These are phyloP conservation scores for Blastobotrys chiropterorum DNA, from an alignment of 805 yeast species.

Conservation along the genomic window DNA sequence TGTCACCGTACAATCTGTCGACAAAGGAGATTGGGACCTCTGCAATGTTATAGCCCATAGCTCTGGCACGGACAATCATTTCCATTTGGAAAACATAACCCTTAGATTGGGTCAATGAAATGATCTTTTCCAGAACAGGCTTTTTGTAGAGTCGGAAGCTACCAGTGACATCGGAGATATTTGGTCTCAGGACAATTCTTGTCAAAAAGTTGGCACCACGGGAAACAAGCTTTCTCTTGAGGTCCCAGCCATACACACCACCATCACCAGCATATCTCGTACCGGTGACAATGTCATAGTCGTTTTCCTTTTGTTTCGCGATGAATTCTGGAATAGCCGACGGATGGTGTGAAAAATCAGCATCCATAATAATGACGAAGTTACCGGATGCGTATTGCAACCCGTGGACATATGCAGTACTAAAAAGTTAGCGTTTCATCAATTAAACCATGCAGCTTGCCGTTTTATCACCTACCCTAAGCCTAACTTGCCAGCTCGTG, in stretches of 20 bases:
- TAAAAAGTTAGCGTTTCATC: too few species aligned
- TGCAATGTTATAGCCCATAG: slow-evolving; percentile 65
- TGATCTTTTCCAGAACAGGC: slow-evolving; percentile 58
- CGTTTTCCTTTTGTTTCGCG: slow-evolving; percentile 44
- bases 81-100: slow-evolving; percentile 87
- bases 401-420: slow-evolving; percentile 74
- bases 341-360: slow-evolving; percentile 78
- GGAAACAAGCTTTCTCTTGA: slow-evolving; percentile 68
- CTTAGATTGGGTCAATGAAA: slow-evolving; percentile 61
- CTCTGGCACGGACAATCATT: slow-evolving; percentile 77
- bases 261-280: slow-evolving; percentile 78
- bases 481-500: slow-evolving; percentile 74
- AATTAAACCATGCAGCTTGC: too few species aligned
- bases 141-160: slow-evolving; percentile 71
- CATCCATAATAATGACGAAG: slow-evolving; percentile 76
- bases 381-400: slow-evolving; percentile 64
- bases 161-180: slow-evolving; percentile 70
- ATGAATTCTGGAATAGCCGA: slow-evolving; percentile 73
- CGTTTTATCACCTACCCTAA: too few species aligned
- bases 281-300: slow-evolving; percentile 39
- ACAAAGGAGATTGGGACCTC: slow-evolving; percentile 77
- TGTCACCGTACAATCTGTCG: slow-evolving; percentile 72
- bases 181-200: slow-evolving; percentile 61
- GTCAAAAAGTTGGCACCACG: slow-evolving; percentile 80
- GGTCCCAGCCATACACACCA: slow-evolving; percentile 81